A percentile compares a stretch with the other conserved stretches of the same genome.
phyloP scores from a whole-genome alignment of 768 basidiomycete genomes.

The Panaeolus cyanescens region DNA sequence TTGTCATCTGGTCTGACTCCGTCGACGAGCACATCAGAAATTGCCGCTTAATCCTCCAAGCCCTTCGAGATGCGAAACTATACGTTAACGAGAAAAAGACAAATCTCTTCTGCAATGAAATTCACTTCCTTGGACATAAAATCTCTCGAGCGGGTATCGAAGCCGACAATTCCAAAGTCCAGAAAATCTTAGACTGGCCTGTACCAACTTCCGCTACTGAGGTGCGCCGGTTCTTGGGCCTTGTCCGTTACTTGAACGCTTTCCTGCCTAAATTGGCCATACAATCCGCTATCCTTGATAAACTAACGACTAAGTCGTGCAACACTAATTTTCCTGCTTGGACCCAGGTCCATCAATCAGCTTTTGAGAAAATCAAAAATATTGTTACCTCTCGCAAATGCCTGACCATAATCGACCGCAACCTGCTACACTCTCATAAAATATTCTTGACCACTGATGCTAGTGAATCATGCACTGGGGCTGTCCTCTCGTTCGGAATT shows the following conservation, averaged over 20 bases:
- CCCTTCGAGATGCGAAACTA: conserved; percentile 1
- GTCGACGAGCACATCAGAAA: conserved; percentile 13
- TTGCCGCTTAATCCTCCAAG: conserved; percentile 11
- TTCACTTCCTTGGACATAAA: conserved; percentile 31
- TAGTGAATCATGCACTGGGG: conserved; percentile 27
- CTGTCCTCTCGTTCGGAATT: conserved; percentile 27
- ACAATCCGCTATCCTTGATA: not conserved
- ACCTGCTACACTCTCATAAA: conserved; percentile 7
- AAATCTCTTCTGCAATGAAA: conserved; percentile 18
- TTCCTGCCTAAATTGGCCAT: conserved; percentile 24
- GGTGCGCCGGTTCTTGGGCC: conserved; percentile 28
- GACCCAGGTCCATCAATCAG: conserved; percentile 18
- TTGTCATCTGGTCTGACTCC: conserved; percentile 22
- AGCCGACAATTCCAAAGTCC: conserved; percentile 23
- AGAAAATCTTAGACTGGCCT: conserved; percentile 28
- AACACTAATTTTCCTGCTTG: conserved; percentile 21
- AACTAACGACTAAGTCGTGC: not conserved
- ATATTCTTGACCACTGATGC: conserved; percentile 37
- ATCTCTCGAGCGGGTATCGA: conserved; percentile 29
- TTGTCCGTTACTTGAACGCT: conserved; percentile 25
- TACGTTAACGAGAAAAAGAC: conserved; percentile 16
- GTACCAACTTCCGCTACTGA: conserved; percentile 21
- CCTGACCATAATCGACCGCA: conserved; percentile 13
- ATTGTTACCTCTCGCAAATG: conserved; percentile 15
- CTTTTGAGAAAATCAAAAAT: conserved; percentile 18